Evolutionary conservation across 371 early-diverging fungal species (phyloP).

Genomic region (Fennellomyces sp.): DNA sequence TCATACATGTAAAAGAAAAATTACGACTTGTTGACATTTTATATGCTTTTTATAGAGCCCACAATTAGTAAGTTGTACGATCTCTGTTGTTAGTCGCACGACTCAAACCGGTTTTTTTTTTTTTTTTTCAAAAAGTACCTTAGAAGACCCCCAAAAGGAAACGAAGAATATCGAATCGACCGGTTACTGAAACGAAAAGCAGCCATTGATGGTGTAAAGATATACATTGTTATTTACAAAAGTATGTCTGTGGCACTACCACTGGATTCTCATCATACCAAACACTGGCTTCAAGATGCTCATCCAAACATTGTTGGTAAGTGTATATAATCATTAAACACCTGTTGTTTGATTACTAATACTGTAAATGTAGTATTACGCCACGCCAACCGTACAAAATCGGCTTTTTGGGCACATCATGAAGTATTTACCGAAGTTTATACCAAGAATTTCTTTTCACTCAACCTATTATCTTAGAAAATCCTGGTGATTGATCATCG

Average conservation of each 20-base stretch:
- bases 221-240: conserved; percentile 90
- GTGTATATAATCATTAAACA: background rate
- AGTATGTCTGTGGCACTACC: conserved; percentile 80
- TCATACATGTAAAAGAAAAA: background rate
- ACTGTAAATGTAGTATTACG: conserved; percentile 56
- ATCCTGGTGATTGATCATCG: conserved; percentile 82
- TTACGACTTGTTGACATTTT: background rate
- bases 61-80: conserved; percentile 60
- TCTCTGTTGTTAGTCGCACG: background rate
- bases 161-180: conserved; percentile 83
- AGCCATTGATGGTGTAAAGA: conserved; percentile 76
- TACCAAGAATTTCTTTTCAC: no score
- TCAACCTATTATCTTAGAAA: conserved; percentile 70
- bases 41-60: conserved; percentile 44
- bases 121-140: conserved; percentile 59
- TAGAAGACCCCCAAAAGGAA: conserved; percentile 71
- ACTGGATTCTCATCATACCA: conserved; percentile 82
- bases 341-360: background rate
- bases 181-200: conserved; percentile 84
- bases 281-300: conserved; percentile 70
- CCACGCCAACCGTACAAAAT: conserved; percentile 73
- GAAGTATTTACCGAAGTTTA: no score
- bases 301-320: conserved; percentile 78
- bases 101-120: background rate
- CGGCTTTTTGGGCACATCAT: conserved; percentile 79